A percentile compares a stretch with the other conserved stretches of the same genome.
Conservation (phyloP, 2,329 filamentous ascomycete species). For the Botryosphaeria agaves region DNA sequence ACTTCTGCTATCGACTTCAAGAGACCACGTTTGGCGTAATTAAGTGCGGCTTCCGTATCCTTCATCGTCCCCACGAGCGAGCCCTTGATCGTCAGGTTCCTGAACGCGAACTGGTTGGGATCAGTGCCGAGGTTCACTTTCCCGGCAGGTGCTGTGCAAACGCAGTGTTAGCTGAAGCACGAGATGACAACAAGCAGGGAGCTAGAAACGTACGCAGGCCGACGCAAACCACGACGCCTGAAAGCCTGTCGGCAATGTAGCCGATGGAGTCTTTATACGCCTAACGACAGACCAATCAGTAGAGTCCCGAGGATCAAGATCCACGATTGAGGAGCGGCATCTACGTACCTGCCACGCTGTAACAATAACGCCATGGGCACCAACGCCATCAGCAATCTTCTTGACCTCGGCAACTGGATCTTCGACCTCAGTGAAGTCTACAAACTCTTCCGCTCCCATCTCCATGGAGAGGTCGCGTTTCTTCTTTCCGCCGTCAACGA, state of each 20-base stretch:
- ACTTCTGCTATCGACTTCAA: slow-evolving; percentile 33
- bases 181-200: slow-evolving; percentile 11
- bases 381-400: slow-evolving; percentile 25
- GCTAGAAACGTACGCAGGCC: slow-evolving; percentile 16
- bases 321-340: too few species aligned
- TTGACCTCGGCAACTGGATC: slow-evolving; percentile 25
- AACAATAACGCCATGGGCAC: slow-evolving; percentile 28
- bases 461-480: slow-evolving; percentile 28
- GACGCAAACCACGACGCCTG: slow-evolving; percentile 33
- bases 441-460: slow-evolving; percentile 37
- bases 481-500: slow-evolving; percentile 32
- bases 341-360: slow-evolving; percentile 9
- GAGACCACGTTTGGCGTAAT: slow-evolving; percentile 32
- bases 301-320: too few species aligned
- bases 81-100: slow-evolving; percentile 17
- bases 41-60: slow-evolving; percentile 27
- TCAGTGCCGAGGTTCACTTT: slow-evolving; percentile 16
- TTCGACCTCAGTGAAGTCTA: slow-evolving; percentile 33
- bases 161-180: slow-evolving; percentile 12
- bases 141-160: slow-evolving; percentile 14
- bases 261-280: slow-evolving; percentile 18
- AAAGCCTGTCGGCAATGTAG: slow-evolving; percentile 29
- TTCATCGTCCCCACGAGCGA: slow-evolving; percentile 29
- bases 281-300: too few species aligned
- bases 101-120: slow-evolving; percentile 16